Evolutionary conservation across 805 yeast genomes (phyloP), one percentile per base, ranked within the genome.

Genomic region (Tetrapisispora fleetii): DNA sequence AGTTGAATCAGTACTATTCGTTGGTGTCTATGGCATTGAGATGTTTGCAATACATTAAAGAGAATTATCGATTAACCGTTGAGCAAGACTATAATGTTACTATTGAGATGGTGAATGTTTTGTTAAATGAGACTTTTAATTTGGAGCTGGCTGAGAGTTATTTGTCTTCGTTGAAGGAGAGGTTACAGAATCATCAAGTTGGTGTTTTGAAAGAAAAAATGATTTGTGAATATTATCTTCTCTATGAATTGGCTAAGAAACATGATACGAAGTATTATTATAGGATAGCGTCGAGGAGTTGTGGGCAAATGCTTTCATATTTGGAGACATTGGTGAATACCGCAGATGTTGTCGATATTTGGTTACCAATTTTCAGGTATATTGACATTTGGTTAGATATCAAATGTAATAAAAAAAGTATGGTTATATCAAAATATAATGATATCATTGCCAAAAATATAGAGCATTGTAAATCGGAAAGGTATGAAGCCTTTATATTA

Each of bases 1-100:
- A 63, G 19, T 40, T 67, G 42, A 43, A 48, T n/a, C 67, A 67
- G 51, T 68, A 67, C 47, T 65, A 56, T 49, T 55, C 66, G 3
- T 47, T 70, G 45, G 56, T 68, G 1, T 55, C 58, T 14, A 58
- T 64, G 50, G 47, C 67, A 2, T 51, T 69, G 0, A 50, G 48
- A 28, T 51, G 61, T 11, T 51, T 66, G 35, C 49, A 45, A 19
- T 42, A 52, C 43, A 27, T 58, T 32, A 55, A 55, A 36, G 19
- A 51, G 37, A 47, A 49, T 39, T 43, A 40, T 49, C 48, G 54
- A 18, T 24, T 62, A n/a, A 49, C 65, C 1, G 39, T 61, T 17
- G 63, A 57, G 30, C 62, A 62, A 33, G 65, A 62, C 43, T 51
- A 57, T 1, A 46, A 58, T 5, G 51, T 63, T 1, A 54, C 66